Evolutionary conservation across 116 monocot genomes (phyloP), one percentile per base, ranked within the genome.

Genomic region (Phalaenopsis hybrid): DNA sequence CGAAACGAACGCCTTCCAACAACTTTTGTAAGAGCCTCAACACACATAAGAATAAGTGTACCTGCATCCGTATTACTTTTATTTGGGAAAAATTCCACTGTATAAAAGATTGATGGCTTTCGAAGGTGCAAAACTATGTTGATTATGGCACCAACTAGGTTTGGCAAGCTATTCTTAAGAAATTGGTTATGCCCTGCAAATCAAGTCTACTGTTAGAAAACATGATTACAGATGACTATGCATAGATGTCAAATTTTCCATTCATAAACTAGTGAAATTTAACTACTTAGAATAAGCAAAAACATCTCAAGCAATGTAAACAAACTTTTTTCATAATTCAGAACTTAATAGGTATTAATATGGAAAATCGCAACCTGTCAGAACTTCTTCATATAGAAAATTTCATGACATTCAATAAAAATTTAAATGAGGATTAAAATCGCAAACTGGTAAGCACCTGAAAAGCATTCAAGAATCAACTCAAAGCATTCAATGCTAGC

Each of bases 401-500:
- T n/a, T 63, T n/a, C 4, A 2, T 33, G 28, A 33, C 15, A 72
- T 33, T 34, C 28, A 34, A 17, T 15, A 72, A 72, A 10, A 16
- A 72, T 72, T 72, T 33, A 28, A 72, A n/a, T 72, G 18, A 72
- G 15, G 3, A 6, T 72, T 28, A 78, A 79, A 34, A 70, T 45
- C 3, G 15, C 13, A 72, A 5, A 0, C 41, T 59, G 55, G 11
- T 31, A 65, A 79, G 45, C 84, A 97, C 97, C 97, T 86, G 92
- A 88, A 75, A 87, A 77, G 83, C 79, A 88, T 77, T 97, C 94
- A 83, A 97, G 89, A 89, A 91, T 77, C 72, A 86, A 81, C 82
- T 94, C 85, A 16, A 96, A 88, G 83, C 87, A 91, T 23, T 94
- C 91, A 76, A 97, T 81, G 45, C 92, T 94, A 80, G 87, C 94